Conservation (phyloP, 139 green algal genomes). For the Coccomyxa sp. region DNA sequence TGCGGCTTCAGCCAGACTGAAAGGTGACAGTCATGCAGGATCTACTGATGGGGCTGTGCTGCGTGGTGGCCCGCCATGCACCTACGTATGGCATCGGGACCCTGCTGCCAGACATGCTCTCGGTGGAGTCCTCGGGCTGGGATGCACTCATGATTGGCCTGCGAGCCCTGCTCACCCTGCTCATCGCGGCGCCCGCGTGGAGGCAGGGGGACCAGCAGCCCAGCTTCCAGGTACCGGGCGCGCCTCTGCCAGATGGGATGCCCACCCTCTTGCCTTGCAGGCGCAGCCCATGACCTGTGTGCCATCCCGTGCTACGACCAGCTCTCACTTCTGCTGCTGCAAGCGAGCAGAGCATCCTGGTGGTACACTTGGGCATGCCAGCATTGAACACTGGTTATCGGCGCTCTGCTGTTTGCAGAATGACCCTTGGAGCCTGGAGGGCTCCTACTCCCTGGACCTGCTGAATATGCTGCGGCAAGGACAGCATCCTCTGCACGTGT, state of each 20-base stretch:
- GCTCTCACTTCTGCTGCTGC: too few relatives aligned
- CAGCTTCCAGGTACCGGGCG: too few relatives aligned
- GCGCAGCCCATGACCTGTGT: too few relatives aligned
- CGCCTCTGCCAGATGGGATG: too few relatives aligned
- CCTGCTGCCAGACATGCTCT: conserved; percentile 72
- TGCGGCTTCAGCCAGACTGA: neutral
- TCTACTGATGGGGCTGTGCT: conserved; percentile 45
- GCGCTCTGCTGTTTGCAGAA: neutral
- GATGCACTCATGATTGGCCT: conserved; percentile 49
- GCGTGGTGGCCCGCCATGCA: conserved; percentile 38
- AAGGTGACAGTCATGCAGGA: neutral
- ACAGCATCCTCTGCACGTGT: conserved; percentile 50
- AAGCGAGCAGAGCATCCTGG: too few relatives aligned
- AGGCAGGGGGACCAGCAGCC: neutral
- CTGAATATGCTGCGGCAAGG: conserved; percentile 46
- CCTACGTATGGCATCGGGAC: conserved; percentile 60
- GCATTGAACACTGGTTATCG: too few relatives aligned
- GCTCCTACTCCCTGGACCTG: conserved; percentile 13
- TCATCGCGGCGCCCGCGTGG: conserved; percentile 20
- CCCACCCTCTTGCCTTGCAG: too few relatives aligned
- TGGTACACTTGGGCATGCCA: too few relatives aligned
- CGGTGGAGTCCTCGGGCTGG: conserved; percentile 42
- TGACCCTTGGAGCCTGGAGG: neutral
- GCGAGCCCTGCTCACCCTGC: conserved; percentile 46
- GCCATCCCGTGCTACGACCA: too few relatives aligned